These are phyloP conservation scores for Leptomonas seymouri DNA, from an alignment of 208 protist genomes.

Conservation along the genomic window DNA sequence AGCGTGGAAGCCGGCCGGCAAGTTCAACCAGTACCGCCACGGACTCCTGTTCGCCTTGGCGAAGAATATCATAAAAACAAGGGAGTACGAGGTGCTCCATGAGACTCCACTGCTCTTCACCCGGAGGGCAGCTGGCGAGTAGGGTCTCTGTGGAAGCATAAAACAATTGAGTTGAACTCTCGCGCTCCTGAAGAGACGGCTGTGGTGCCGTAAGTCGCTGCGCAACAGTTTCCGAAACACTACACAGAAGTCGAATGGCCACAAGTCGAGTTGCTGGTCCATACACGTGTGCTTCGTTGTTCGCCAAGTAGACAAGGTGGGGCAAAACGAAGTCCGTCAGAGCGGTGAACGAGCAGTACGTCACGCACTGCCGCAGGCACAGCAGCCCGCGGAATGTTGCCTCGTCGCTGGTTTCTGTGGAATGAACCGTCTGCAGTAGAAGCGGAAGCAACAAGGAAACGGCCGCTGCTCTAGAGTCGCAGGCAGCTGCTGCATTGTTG, in stretches of 20 bases:
- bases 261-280: slow-evolving; percentile 41
- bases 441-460: slow-evolving; percentile 53
- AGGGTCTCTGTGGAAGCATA: neutral
- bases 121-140: neutral
- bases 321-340: slow-evolving; percentile 57
- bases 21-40: slow-evolving; percentile 62
- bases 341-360: slow-evolving; percentile 32
- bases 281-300: slow-evolving; percentile 32
- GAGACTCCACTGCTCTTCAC: slow-evolving; percentile 35
- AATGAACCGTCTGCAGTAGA: slow-evolving; percentile 50
- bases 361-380: slow-evolving; percentile 39
- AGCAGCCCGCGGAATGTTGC: slow-evolving; percentile 47
- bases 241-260: slow-evolving; percentile 57
- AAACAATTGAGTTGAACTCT: neutral
- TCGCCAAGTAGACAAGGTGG: slow-evolving; percentile 43
- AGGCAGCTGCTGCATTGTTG: neutral
- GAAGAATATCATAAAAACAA: slow-evolving; percentile 32
- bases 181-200: neutral
- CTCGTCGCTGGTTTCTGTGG: slow-evolving; percentile 38
- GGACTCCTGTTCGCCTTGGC: slow-evolving; percentile 27
- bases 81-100: slow-evolving; percentile 42
- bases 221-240: slow-evolving; percentile 25
- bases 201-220: slow-evolving; percentile 16
- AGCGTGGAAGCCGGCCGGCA: slow-evolving; percentile 56
- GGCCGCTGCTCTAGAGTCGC: slow-evolving; percentile 3